These are phyloP conservation scores for Colletotrichum tropicicola DNA, from an alignment of 2,329 filamentous ascomycete genomes.

Conservation along the genomic window DNA sequence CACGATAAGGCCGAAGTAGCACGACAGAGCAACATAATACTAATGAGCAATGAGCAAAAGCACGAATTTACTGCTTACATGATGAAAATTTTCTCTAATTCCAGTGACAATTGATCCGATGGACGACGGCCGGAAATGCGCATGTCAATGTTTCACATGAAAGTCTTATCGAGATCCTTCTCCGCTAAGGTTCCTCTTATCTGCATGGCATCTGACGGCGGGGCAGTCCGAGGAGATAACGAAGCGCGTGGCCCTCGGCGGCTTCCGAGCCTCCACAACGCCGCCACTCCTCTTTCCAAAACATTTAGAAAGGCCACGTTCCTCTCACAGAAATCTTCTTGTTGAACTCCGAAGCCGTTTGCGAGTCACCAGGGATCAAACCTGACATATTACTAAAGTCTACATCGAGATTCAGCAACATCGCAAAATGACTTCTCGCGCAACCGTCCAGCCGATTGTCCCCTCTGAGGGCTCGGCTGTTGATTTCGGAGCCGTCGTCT, in stretches of 20 bases:
- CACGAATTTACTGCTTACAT: too few species aligned
- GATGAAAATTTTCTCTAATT: too few species aligned
- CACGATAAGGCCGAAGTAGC: not conserved
- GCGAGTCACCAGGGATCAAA: not conserved
- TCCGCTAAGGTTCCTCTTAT: not conserved
- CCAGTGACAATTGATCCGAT: not conserved
- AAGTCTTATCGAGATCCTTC: not conserved
- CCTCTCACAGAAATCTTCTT: rapidly evolving
- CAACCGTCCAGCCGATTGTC: conserved; percentile 47
- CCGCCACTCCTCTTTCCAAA: not conserved
- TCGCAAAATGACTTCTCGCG: conserved; percentile 6
- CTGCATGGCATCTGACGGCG: conserved; percentile 6
- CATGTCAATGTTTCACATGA: conserved; percentile 3
- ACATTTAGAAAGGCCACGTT: not conserved
- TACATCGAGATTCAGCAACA: not conserved
- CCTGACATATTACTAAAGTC: too few species aligned
- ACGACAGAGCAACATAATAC: not conserved
- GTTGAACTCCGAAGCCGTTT: not conserved
- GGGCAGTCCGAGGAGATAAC: conserved; percentile 15
- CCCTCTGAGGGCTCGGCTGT: conserved; percentile 48
- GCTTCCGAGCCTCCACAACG: conserved; percentile 17
- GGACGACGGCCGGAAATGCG: not conserved
- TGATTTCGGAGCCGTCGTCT: conserved; percentile 69
- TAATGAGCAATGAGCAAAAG: too few species aligned
- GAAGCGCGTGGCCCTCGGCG: conserved; percentile 18